Base-by-base conservation (phyloP, 192 early-diverging fungal species). In the Coemansia sp. region DNA sequence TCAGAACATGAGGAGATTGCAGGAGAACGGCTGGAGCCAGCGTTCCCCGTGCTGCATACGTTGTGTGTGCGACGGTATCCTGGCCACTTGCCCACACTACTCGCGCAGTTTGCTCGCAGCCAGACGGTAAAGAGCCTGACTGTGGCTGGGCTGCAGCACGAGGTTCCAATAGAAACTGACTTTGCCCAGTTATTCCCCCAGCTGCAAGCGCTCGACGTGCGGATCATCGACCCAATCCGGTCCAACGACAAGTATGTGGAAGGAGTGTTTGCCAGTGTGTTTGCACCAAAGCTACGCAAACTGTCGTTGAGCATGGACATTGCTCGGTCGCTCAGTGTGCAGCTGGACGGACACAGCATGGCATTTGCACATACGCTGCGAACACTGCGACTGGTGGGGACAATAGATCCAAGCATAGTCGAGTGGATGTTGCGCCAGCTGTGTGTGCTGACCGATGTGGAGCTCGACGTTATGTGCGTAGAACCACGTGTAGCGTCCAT, bases 51-150 rank as follows among this genome's bases (percentile, higher is more conserved):
- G 1, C 54, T 71, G 52, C 32, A 9, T 7, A 51, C 35, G 22
- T 59, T 71, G 10, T 62, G 51, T 2, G 19, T 71, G 13, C 27
- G 64, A 1, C 54, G 69, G 63, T 61, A 65, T 41, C 14, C 63
- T 3, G 58, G 63, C 3, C 11, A 53, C 27, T 7, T 50, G 14
- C 24, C 14, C n/a, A 43, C 1, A 3, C 37, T 71, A 2, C 24
- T 71, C 11, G 4, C 37, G 0, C 53, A 65, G 32, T 71, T 71
- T 61, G 41, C 29, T 3, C 4, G 32, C 35, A 52, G 69, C 55
- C 63, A 58, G 2, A 2, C 53, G 53, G 11, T 66, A 8, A 4
- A 13, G 9, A 18, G 38, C 1, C 64, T 72, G n/a, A 29, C 57
- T 16, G 20, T 72, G 10, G 64, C 54, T 19, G 54, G 59, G 6